Evolutionary conservation across 148 eudicot species (phyloP), one percentile per base, ranked within the genome.

Genomic region (Rheum nobile): DNA sequence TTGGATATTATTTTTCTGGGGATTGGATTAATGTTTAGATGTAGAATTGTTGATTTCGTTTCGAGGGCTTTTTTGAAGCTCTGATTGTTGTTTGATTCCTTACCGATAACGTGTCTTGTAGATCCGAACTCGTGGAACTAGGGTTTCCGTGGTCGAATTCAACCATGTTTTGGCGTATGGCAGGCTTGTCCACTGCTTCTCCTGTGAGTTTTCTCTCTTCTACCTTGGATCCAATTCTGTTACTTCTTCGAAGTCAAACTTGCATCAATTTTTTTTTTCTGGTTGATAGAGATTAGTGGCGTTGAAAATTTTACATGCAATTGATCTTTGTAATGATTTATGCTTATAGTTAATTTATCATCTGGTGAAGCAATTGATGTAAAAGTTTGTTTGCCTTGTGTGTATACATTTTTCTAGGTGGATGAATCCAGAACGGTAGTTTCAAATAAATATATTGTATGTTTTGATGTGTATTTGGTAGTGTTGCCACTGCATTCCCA

Each of bases 151-250:
- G 73, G 67, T 24, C 19, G 41, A 71, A 80, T 84, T 80, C 82
- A 78, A 68, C 43, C 44, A 92, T 92, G 97, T 90, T 92, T 83
- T 92, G 97, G 97, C 95, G 96, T 75, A 90, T 92, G 97, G 87
- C 97, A 22, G 95, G 96, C 26, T 84, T 92, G 82, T 88, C 97
- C 80, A 88, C 97, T 79, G 96, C 92, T 7, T 92, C 97, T 83
- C 97, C 97, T 29, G 97, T 92, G 44, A 81, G 85, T 83, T 44
- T 26, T 43, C 39, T 42, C 44, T 59, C 35, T 71, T 39, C 47
- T 67, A 37, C 42, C 19, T 11, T 24, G 13, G 65, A 71, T 76
- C 74, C 55, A 59, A 32, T 77, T 81, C 34, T 10, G 22, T 22
- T 67, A 13, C 57, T 48, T 38, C 50, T 61, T 74, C 24, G 26